These are phyloP conservation scores for Aspergillus pseudoviridinutans DNA, from an alignment of 2,329 filamentous ascomycete species.

Conservation along the genomic window DNA sequence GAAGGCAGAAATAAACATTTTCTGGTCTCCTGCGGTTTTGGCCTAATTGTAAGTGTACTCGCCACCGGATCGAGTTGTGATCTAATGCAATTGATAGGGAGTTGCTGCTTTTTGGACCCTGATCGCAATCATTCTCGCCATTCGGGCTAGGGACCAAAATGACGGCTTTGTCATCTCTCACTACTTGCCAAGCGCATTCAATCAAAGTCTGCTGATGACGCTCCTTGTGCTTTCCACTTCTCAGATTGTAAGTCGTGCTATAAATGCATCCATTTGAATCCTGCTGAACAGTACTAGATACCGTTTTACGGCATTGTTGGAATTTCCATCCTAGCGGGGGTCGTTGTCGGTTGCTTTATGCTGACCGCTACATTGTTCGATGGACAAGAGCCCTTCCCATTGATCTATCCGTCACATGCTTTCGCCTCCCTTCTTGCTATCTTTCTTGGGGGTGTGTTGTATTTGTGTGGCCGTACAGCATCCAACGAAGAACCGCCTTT, in stretches of 20 bases:
- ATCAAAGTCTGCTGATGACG: conserved; percentile 33
- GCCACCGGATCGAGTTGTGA: neutral
- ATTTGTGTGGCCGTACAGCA: conserved; percentile 23
- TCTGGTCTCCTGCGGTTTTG: conserved; percentile 25
- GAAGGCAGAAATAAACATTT: conserved; percentile 23
- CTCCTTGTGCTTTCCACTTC: conserved; percentile 33
- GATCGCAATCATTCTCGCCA: conserved; percentile 33
- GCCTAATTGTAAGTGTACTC: conserved; percentile 26
- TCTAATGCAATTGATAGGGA: conserved; percentile 21
- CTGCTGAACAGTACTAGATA: conserved; percentile 31
- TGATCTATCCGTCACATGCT: conserved; percentile 24
- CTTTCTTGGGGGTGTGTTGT: conserved; percentile 26
- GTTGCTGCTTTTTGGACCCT: conserved; percentile 35
- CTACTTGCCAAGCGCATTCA: conserved; percentile 38
- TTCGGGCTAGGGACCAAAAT: conserved; percentile 28
- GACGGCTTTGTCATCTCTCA: conserved; percentile 37
- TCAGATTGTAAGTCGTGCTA: conserved; percentile 34
- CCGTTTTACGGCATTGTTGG: conserved; percentile 37
- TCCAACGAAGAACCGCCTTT: conserved; percentile 28
- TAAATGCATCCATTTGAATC: neutral
- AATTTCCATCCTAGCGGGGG: conserved; percentile 34
- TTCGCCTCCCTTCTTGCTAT: conserved; percentile 29
- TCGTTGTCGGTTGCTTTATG: conserved; percentile 33
- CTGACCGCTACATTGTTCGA: conserved; percentile 29
- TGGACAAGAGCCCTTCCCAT: conserved; percentile 30